These are phyloP conservation scores for Alliaria petiolata DNA, from an alignment of 345 rosid species.

Conservation along the genomic window DNA sequence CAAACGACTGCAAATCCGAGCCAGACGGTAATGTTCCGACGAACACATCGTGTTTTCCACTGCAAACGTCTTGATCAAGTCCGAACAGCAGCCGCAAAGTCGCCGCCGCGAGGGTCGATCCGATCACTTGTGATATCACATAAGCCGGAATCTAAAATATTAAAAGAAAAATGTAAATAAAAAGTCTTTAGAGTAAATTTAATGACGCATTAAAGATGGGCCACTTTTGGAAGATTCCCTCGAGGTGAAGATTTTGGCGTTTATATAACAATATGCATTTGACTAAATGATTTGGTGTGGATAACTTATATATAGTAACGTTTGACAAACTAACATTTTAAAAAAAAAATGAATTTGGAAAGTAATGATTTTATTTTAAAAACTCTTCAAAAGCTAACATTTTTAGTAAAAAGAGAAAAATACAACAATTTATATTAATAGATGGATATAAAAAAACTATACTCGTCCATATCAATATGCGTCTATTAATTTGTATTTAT, in stretches of 20 bases:
- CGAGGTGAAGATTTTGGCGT: background rate
- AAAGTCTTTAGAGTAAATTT: background rate
- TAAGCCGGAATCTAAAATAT: slow-evolving; percentile 65
- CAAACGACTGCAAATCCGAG: slow-evolving; percentile 62
- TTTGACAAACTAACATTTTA: no score
- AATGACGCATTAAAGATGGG: background rate
- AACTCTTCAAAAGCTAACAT: no score
- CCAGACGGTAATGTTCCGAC: slow-evolving; percentile 80
- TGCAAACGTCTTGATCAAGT: slow-evolving; percentile 33
- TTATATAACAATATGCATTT: background rate
- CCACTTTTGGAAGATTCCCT: background rate
- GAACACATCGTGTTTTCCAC: slow-evolving; percentile 58
- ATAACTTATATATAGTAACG: no score
- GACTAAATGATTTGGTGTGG: no score
- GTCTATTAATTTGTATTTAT: no score
- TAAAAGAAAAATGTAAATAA: background rate
- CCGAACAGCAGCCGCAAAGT: slow-evolving; percentile 66
- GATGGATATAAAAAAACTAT: no score
- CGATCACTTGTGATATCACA: slow-evolving; percentile 57
- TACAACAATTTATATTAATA: no score
- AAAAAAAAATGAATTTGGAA: no score
- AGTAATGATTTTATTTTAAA: no score
- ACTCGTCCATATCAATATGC: no score
- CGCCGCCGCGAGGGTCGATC: slow-evolving; percentile 77
- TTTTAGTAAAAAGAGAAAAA: no score